Conservation (phyloP, 768 basidiomycete genomes). For the Lactarius deliciosus region DNA sequence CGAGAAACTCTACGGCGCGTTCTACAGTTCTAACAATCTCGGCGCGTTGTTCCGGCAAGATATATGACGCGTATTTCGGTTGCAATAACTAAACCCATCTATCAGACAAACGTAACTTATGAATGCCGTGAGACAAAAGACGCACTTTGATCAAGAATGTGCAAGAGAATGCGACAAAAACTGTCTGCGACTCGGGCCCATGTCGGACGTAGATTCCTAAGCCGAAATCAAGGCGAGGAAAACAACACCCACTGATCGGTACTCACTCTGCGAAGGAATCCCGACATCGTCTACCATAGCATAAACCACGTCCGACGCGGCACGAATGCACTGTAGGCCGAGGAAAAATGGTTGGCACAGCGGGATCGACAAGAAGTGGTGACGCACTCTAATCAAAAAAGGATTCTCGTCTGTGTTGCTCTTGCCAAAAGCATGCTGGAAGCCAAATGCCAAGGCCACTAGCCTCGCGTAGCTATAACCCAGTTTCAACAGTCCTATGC, state of each 20-base stretch:
- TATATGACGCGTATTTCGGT: slow-evolving; percentile 33
- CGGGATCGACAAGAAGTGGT: slow-evolving; percentile 7
- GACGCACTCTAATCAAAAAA: slow-evolving; percentile 62
- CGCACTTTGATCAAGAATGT: slow-evolving; percentile 36
- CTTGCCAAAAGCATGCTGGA: slow-evolving; percentile 73
- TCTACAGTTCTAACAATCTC: slow-evolving; percentile 33
- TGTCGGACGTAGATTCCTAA: slow-evolving; percentile 33
- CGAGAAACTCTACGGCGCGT: slow-evolving; percentile 32
- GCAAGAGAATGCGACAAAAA: slow-evolving; percentile 37
- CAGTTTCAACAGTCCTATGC: slow-evolving; percentile 58
- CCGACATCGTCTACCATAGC: slow-evolving; percentile 60
- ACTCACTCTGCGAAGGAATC: slow-evolving; percentile 54
- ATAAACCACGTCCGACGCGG: slow-evolving; percentile 64
- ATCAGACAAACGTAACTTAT: background rate
- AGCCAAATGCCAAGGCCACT: slow-evolving; percentile 68
- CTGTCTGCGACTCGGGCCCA: slow-evolving; percentile 36
- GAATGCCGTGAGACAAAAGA: background rate
- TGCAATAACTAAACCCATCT: slow-evolving; percentile 31
- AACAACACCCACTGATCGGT: background rate
- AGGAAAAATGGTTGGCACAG: background rate
- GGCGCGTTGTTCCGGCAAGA: slow-evolving; percentile 31
- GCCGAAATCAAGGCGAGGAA: background rate
- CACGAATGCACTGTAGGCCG: slow-evolving; percentile 54
- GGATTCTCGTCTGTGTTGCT: slow-evolving; percentile 58
- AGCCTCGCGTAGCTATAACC: slow-evolving; percentile 71